Conservation (phyloP, 495 filamentous ascomycete genomes). For the Cercophora scortea region DNA sequence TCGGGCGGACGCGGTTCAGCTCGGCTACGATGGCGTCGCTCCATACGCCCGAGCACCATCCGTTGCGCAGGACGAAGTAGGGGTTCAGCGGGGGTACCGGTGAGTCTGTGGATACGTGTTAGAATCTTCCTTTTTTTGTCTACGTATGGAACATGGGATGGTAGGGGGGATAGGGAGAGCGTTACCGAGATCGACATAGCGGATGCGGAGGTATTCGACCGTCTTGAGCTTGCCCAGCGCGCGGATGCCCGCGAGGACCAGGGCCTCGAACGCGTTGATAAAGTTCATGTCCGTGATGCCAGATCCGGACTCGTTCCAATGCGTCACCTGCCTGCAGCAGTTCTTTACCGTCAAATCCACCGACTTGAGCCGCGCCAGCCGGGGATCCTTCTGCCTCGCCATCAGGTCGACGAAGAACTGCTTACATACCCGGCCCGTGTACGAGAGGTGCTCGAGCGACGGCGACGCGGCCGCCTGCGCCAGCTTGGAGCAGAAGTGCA, state of each 20-base stretch:
- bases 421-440: constrained; percentile 57
- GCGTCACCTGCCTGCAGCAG: constrained; percentile 48
- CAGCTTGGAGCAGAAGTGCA: constrained; percentile 50
- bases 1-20: constrained; percentile 45
- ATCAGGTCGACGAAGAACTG: constrained; percentile 48
- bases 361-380: constrained; percentile 45
- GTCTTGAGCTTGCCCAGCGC: constrained; percentile 44
- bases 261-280: constrained; percentile 55
- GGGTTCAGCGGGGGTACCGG: constrained; percentile 55
- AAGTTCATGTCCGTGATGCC: constrained; percentile 62
- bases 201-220: constrained; percentile 55
- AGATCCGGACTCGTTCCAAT: constrained; percentile 50
- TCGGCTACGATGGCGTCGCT: constrained; percentile 54
- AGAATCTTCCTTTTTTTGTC: constrained; percentile 4
- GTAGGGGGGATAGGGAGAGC: not conserved
- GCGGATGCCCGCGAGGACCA: constrained; percentile 53
- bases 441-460: constrained; percentile 54
- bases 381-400: constrained; percentile 29
- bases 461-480: constrained; percentile 47
- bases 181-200: constrained; percentile 63
- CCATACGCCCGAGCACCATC: constrained; percentile 59
- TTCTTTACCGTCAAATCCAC: constrained; percentile 65
- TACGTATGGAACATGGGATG: constrained; percentile 8
- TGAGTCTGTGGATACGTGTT: constrained; percentile 30
- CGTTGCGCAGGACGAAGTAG: constrained; percentile 52